These are phyloP conservation scores for Penicillium sp. DNA, from an alignment of 2,329 filamentous ascomycete species.

Conservation along the genomic window DNA sequence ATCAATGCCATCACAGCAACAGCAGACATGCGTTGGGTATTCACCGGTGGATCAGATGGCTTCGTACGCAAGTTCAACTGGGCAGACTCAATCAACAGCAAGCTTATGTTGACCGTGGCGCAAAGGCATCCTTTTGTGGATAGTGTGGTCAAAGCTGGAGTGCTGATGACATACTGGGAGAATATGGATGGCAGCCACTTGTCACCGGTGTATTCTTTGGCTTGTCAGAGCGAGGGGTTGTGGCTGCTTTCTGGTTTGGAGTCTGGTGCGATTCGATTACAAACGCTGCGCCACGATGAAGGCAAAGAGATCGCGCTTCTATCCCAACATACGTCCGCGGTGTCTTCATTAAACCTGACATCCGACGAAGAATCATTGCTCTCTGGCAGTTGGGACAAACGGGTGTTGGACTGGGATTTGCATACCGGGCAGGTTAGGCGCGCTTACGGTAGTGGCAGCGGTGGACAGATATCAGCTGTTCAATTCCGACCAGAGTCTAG, in stretches of 20 bases:
- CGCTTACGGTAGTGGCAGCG: constrained; percentile 68
- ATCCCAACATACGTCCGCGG: constrained; percentile 82
- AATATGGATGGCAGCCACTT: constrained; percentile 76
- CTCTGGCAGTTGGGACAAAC: constrained; percentile 96
- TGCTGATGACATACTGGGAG: constrained; percentile 96
- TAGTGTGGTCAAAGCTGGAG: constrained; percentile 91
- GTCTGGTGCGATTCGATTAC: constrained; percentile 87
- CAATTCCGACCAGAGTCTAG: constrained; percentile 78
- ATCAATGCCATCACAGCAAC: constrained; percentile 92
- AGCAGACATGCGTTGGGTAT: constrained; percentile 90
- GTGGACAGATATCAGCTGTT: constrained; percentile 81
- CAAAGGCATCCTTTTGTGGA: constrained; percentile 97
- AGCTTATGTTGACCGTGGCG: constrained; percentile 87
- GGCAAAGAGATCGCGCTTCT: constrained; percentile 83
- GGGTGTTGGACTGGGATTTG: constrained; percentile 89
- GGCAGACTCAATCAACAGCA: constrained; percentile 90
- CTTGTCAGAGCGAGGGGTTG: constrained; percentile 81
- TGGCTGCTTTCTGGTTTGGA: constrained; percentile 92
- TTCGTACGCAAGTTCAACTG: constrained; percentile 98
- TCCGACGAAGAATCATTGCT: constrained; percentile 83
- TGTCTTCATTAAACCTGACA: constrained; percentile 79
- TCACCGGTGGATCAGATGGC: constrained; percentile 89
- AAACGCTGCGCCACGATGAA: constrained; percentile 90
- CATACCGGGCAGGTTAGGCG: constrained; percentile 77
- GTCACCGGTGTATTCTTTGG: constrained; percentile 93